Evolutionary conservation across 352 stramenopile genomes (phyloP), one percentile per base, ranked within the genome.

Genomic region (Phytophthora pisi): DNA sequence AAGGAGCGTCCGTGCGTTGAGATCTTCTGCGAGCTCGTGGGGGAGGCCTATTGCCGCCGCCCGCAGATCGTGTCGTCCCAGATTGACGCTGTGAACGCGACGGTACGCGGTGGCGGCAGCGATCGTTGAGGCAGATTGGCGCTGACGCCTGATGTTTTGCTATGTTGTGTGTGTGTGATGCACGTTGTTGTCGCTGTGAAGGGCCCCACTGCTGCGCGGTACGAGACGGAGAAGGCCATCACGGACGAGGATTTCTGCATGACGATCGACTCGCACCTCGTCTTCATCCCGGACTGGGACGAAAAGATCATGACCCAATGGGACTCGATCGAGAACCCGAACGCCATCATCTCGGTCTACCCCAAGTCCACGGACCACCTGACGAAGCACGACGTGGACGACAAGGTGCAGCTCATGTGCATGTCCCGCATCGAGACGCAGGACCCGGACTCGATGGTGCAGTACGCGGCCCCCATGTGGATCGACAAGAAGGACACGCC

Each of bases 271-370:
- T 94, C 86, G 58, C 86, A 94, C 68, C 64, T 94, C 30, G 53
- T 94, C 24, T 94, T 94, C 61, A 78, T 92, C 50, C 70, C 77
- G 5, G 61, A 83, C n/a, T 94, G 86, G 86, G 86, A 94, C 52
- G 86, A 90, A 58, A 86, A 84, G 50, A 76, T 92, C 42, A 82
- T 91, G 0, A 58, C 61, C 7, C 84, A 94, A 51, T 94, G 86
- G 86, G 86, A 94, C 49, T 71, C 74, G 8, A 55, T 90, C 5
- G 64, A 85, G 31, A 94, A 92, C 52, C 72, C 81, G 28, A 79
- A 90, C 52, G 86, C 84, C 36, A 94, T 94, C 70, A 89, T 94
- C 64, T 90, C 86, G 5, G 82, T 92, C 15, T 94, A 94, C 64
- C 86, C 86, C 3, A 94, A 92, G 75, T 86, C 82, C 36, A 91